phyloP scores from a whole-genome alignment of 495 filamentous ascomycete species.

The Gamarada debralockiae region DNA sequence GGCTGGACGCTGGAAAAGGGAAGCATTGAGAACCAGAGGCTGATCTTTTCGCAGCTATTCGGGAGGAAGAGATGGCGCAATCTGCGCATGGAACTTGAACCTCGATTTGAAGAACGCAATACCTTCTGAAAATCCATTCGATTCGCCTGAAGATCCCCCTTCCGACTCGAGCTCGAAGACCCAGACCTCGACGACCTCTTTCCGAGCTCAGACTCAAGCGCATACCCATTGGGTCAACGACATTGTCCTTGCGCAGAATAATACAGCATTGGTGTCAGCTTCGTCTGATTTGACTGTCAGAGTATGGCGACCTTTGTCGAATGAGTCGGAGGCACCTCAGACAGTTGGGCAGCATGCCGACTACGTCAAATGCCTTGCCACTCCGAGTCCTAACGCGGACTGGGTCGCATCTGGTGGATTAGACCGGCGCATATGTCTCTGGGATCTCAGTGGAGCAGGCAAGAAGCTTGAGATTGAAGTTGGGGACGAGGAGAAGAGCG shows the following conservation, averaged over 20 bases:
- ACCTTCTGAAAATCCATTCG: conserved; percentile 26
- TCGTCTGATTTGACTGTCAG: conserved; percentile 95
- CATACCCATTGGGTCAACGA: conserved; percentile 99
- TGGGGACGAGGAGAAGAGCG: conserved; percentile 69
- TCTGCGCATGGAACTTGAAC: conserved; percentile 92
- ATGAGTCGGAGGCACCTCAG: conserved; percentile 60
- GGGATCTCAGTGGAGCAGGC: conserved; percentile 87
- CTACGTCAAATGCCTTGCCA: conserved; percentile 92
- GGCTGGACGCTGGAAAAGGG: neutral
- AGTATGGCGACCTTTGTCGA: conserved; percentile 84
- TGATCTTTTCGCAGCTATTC: conserved; percentile 69
- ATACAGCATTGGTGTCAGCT: conserved; percentile 83
- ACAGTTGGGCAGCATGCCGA: conserved; percentile 92
- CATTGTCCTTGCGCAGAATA: conserved; percentile 78
- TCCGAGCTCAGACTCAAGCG: conserved; percentile 88
- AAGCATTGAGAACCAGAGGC: neutral
- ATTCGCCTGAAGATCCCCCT: conserved; percentile 32
- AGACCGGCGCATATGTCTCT: conserved; percentile 85
- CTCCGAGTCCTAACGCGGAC: conserved; percentile 60
- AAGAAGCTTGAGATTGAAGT: conserved; percentile 82
- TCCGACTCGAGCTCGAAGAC: conserved; percentile 26
- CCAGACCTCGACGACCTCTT: conserved; percentile 52
- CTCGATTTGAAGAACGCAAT: conserved; percentile 31
- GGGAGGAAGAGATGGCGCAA: conserved; percentile 88
- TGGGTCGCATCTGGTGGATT: conserved; percentile 98